Conservation (phyloP, 257 asterid genomes). For the Ophiorrhiza pumila region DNA sequence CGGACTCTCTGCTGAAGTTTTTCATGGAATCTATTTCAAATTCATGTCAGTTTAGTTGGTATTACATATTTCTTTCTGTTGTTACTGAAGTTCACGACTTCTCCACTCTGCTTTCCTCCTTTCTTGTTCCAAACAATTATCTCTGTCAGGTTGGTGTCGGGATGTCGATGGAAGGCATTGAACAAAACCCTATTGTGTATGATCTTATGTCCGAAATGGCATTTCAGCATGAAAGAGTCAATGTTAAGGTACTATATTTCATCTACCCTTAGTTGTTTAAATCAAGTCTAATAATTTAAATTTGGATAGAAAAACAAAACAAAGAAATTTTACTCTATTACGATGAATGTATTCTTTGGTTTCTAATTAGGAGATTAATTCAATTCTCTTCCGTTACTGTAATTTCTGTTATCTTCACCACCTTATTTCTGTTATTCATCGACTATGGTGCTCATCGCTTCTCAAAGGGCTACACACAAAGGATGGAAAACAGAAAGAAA, state of each 20-base stretch:
- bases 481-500: background rate
- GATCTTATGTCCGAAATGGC: conserved; percentile 95
- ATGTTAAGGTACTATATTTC: conserved; percentile 46
- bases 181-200: conserved; percentile 78
- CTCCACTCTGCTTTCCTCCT: background rate
- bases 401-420: background rate
- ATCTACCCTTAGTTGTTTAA: background rate
- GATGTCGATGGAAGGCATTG: conserved; percentile 92
- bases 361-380: too few relatives aligned
- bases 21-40: background rate
- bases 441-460: too few relatives aligned
- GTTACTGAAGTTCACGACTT: background rate
- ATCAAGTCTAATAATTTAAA: background rate
- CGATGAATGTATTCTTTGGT: background rate
- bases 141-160: conserved; percentile 78
- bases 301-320: background rate
- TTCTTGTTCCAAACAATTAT: background rate
- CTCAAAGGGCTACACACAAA: background rate
- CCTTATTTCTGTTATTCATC: background rate
- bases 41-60: background rate
- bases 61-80: background rate
- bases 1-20: background rate
- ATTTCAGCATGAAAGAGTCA: conserved; percentile 51
- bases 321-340: too few relatives aligned
- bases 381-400: background rate